A percentile compares a stretch with the other conserved stretches of the same genome.
These are phyloP conservation scores for Tephrocybe rancida DNA, from an alignment of 768 basidiomycete species.

Conservation along the genomic window DNA sequence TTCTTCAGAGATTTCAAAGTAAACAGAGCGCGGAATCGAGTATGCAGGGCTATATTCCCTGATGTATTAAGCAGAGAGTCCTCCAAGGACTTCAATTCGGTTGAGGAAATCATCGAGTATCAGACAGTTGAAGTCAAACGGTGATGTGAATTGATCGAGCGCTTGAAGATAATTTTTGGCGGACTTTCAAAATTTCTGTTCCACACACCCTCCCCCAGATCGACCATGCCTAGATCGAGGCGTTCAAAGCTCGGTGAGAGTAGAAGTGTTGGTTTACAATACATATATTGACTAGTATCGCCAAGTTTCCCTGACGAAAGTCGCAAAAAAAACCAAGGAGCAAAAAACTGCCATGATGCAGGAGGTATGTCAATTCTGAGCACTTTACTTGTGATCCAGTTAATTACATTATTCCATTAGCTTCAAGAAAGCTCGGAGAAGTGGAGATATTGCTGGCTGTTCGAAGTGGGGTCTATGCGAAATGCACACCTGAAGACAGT, in stretches of 20 bases:
- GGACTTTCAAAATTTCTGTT: constrained; percentile 48
- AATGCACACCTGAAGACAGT: constrained; percentile 95
- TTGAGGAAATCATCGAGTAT: constrained; percentile 32
- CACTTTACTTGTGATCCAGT: constrained; percentile 1
- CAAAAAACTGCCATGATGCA: constrained; percentile 85
- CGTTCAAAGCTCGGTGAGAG: constrained; percentile 82
- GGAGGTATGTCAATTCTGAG: constrained; percentile 51
- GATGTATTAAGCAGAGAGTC: constrained; percentile 76
- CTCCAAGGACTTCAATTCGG: constrained; percentile 71
- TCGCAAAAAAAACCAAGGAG: constrained; percentile 89
- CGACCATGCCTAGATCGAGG: constrained; percentile 86
- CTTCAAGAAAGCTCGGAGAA: constrained; percentile 83
- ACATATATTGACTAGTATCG: constrained; percentile 11
- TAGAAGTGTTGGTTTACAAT: constrained; percentile 4
- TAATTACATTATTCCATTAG: constrained; percentile 36
- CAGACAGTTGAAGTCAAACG: constrained; percentile 15
- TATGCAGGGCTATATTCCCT: constrained; percentile 76
- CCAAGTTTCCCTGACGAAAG: constrained; percentile 91
- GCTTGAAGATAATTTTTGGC: constrained; percentile 37
- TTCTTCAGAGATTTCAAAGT: constrained; percentile 83
- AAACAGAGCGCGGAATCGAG: constrained; percentile 89
- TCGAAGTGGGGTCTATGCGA: constrained; percentile 94
- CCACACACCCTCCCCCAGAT: constrained; percentile 20
- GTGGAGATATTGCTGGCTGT: constrained; percentile 95
- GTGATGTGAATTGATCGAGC: constrained; percentile 27